phyloP scores from a whole-genome alignment of 768 basidiomycete species.

The Amanita jacksonii region DNA sequence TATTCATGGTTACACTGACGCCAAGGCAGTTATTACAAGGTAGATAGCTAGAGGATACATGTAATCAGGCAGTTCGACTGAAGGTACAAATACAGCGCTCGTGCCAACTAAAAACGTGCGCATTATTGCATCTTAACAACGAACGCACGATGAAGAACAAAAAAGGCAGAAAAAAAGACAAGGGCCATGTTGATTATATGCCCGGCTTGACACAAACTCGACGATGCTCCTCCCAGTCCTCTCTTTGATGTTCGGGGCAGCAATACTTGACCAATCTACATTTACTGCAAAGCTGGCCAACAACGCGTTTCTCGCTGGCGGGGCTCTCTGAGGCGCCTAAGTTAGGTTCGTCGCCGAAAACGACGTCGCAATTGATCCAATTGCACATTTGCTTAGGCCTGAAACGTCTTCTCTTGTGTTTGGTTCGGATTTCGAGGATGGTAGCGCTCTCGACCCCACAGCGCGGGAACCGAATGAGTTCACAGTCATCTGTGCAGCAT shows the following conservation, averaged over 20 bases:
- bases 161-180: not conserved
- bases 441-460: conserved; percentile 51
- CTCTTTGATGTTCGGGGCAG: conserved; percentile 62
- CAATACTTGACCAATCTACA: conserved; percentile 76
- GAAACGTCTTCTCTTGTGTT: conserved; percentile 39
- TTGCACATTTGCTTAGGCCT: conserved; percentile 66
- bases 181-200: not conserved
- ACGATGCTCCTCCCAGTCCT: conserved; percentile 73
- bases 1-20: not conserved
- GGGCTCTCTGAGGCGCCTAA: conserved; percentile 31
- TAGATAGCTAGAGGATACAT: conserved; percentile 4
- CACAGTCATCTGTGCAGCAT: conserved; percentile 72
- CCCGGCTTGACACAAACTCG: conserved; percentile 42
- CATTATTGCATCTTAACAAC: not conserved
- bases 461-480: conserved; percentile 73
- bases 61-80: not conserved
- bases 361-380: conserved; percentile 67
- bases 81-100: conserved; percentile 5
- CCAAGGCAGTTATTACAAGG: not conserved
- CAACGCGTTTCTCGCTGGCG: conserved; percentile 18
- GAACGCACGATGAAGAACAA: not conserved
- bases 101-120: not conserved
- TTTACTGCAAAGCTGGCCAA: conserved; percentile 62
- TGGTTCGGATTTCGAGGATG: conserved; percentile 54
- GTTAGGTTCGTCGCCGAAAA: conserved; percentile 39